These are phyloP conservation scores for Pseudonitzschia pungens DNA, from an alignment of 108 stramenopile species.

Conservation along the genomic window DNA sequence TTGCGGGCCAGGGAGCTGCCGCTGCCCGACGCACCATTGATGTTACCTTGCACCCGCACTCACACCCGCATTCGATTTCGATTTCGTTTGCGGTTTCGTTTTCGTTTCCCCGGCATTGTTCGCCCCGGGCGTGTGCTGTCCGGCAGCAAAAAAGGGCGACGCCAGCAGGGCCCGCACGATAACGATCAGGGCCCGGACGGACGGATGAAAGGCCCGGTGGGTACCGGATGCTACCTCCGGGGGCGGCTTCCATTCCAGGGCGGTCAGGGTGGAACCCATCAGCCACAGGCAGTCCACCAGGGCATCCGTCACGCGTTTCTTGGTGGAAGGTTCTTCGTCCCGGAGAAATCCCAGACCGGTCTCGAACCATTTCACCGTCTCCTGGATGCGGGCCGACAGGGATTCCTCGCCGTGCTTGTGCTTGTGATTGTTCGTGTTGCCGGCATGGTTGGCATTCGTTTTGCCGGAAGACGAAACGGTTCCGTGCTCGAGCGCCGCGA, in stretches of 20 bases:
- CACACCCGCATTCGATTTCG: neutral
- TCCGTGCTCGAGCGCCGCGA: conserved; percentile 7
- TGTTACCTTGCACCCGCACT: neutral
- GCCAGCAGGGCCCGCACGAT: neutral
- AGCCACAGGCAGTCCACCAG: conserved; percentile 33
- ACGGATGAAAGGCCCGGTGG: neutral
- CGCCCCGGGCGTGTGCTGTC: too few species aligned
- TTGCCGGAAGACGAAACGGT: neutral
- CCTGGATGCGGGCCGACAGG: neutral
- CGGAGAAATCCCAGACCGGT: neutral
- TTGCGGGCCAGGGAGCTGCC: neutral
- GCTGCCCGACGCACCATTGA: too few species aligned
- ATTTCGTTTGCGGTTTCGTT: too few species aligned
- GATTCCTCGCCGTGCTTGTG: neutral
- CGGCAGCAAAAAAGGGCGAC: neutral
- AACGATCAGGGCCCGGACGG: conserved; percentile 3
- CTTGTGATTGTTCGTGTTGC: neutral
- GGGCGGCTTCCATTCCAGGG: neutral
- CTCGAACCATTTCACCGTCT: conserved; percentile 11
- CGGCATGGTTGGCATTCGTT: neutral
- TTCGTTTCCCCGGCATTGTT: too few species aligned
- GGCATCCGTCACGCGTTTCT: conserved; percentile 15
- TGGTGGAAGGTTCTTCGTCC: too few species aligned
- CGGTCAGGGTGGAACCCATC: conserved; percentile 4
- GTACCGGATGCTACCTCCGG: neutral